Conservation (phyloP, 1,284 basidiomycete species). For the Rhodotorula mucilaginosa region DNA sequence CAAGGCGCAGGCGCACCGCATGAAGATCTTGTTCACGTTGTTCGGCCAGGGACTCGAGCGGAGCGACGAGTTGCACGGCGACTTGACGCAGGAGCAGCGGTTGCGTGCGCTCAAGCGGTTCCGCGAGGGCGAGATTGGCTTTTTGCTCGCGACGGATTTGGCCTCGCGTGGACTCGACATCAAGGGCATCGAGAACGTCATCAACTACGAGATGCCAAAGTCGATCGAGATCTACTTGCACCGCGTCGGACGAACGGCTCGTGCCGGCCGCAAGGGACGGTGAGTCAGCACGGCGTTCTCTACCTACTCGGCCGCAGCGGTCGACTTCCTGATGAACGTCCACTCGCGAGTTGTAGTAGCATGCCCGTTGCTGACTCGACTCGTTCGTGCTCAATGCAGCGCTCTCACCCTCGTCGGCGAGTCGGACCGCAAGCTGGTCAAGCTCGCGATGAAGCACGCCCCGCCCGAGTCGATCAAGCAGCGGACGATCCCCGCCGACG, state of each 20-base stretch:
- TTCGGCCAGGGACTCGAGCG: constrained; percentile 63
- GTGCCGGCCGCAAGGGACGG: constrained; percentile 89
- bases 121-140: constrained; percentile 79
- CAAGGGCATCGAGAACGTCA: constrained; percentile 47
- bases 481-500: constrained; percentile 80
- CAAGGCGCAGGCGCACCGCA: constrained; percentile 94
- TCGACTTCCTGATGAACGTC: not conserved
- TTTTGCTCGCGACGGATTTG: constrained; percentile 61
- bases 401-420: constrained; percentile 96
- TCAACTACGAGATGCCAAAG: constrained; percentile 94
- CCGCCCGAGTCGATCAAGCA: constrained; percentile 82
- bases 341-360: not conserved
- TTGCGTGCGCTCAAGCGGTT: constrained; percentile 80
- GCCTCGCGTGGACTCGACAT: constrained; percentile 47
- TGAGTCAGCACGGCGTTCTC: constrained; percentile 49
- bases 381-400: constrained; percentile 50
- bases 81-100: constrained; percentile 91
- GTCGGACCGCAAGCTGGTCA: constrained; percentile 92
- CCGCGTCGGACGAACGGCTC: constrained; percentile 92
- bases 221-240: constrained; percentile 93
- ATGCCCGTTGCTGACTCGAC: not conserved
- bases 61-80: constrained; percentile 88
- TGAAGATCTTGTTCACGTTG: constrained; percentile 89
- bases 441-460: constrained; percentile 88
- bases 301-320: not conserved